Evolutionary conservation across 345 rosid genomes (phyloP).

Genomic region (Bruguiera parviflora): DNA sequence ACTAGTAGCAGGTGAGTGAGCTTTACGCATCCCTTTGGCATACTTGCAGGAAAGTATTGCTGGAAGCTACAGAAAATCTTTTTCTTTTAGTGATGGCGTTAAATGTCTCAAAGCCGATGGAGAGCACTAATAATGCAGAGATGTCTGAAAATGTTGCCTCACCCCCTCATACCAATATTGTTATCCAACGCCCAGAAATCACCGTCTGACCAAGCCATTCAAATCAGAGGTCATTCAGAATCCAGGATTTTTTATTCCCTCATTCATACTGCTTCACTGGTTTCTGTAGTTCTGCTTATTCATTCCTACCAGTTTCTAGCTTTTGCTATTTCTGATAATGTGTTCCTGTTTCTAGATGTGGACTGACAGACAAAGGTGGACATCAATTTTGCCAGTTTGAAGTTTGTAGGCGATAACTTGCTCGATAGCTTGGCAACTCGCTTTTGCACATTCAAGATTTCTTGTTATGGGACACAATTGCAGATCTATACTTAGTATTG

Average conservation of each 20-base stretch:
- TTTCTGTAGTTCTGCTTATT: background rate
- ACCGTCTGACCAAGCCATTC: conserved; percentile 20
- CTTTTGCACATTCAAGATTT: conserved; percentile 3
- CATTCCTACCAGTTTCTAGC: background rate
- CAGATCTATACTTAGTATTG: conserved; percentile 27
- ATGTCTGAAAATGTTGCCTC: conserved; percentile 42
- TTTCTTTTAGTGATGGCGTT: conserved; percentile 37
- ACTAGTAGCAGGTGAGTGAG: background rate
- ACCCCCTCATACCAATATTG: conserved; percentile 73
- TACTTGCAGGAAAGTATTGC: conserved; percentile 49
- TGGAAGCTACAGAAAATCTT: conserved; percentile 33
- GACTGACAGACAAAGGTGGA: conserved; percentile 25
- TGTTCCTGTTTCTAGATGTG: conserved; percentile 6
- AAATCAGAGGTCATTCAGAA: conserved; percentile 41
- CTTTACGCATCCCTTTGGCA: conserved; percentile 6
- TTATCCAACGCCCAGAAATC: conserved; percentile 26
- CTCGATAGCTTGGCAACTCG: conserved; percentile 6
- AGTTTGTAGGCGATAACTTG: conserved; percentile 1
- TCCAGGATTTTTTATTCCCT: background rate
- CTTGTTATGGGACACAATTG: conserved; percentile 15
- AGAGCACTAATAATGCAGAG: conserved; percentile 36
- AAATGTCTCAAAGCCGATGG: conserved; percentile 30
- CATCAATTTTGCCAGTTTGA: conserved; percentile 14
- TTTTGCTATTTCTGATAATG: background rate
- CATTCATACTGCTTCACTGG: background rate